These are phyloP conservation scores for Colletotrichum caudatum DNA, from an alignment of 2,329 filamentous ascomycete genomes.

Conservation along the genomic window DNA sequence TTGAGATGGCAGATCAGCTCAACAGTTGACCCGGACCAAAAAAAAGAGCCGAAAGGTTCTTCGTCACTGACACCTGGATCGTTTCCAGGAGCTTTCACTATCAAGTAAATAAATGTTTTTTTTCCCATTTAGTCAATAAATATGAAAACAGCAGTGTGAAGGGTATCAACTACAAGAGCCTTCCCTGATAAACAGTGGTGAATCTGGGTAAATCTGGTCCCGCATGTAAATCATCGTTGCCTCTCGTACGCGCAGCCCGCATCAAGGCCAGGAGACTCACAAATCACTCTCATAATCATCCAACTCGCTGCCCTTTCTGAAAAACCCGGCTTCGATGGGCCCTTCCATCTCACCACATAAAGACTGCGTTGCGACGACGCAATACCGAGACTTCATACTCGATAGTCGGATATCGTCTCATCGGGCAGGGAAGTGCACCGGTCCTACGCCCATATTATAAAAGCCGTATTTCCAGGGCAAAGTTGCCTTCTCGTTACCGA, in stretches of 20 bases:
- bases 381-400: conserved; percentile 2
- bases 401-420: neutral
- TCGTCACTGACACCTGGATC: neutral
- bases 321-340: neutral
- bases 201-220: conserved; percentile 33
- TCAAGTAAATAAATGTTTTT: neutral
- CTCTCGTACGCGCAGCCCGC: conserved; percentile 15
- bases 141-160: conserved; percentile 23
- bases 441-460: neutral
- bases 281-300: conserved; percentile 32
- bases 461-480: neutral
- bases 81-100: neutral
- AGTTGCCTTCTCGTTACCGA: conserved; percentile 3
- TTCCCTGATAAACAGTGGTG: conserved; percentile 18
- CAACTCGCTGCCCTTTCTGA: neutral
- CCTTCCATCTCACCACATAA: conserved; percentile 9
- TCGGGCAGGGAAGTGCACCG: neutral
- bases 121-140: neutral
- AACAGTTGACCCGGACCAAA: conserved; percentile 30
- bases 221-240: conserved; percentile 25
- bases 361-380: conserved; percentile 1
- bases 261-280: conserved; percentile 10
- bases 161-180: conserved; percentile 39
- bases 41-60: conserved; percentile 1
- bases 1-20: conserved; percentile 40